A percentile compares a stretch with the other conserved stretches of the same genome.
Conservation (phyloP, 176 grass and related monocot genomes). For the Triticum urartu region DNA sequence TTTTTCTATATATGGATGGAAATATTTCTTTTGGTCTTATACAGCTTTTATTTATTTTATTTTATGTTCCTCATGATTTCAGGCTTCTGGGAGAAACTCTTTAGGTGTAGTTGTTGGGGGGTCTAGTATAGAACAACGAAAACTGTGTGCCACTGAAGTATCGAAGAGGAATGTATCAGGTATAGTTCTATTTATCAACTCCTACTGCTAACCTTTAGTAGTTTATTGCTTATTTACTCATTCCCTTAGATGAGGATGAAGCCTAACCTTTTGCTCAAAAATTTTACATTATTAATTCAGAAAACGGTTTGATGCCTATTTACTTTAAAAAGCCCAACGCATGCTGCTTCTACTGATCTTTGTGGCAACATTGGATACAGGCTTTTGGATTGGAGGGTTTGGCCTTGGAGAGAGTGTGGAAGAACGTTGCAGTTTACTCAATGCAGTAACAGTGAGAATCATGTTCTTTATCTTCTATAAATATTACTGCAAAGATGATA, state of each 20-base stretch:
- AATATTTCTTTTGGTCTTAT: background rate
- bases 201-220: background rate
- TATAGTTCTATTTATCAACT: conserved; percentile 23
- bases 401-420: conserved; percentile 82
- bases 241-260: background rate
- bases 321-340: background rate
- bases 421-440: conserved; percentile 71
- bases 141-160: conserved; percentile 78
- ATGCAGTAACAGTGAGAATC: conserved; percentile 73
- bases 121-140: conserved; percentile 67
- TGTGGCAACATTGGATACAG: conserved; percentile 40
- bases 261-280: conserved; percentile 7
- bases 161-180: conserved; percentile 84
- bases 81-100: conserved; percentile 64
- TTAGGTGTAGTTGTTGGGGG: conserved; percentile 89
- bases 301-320: background rate
- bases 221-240: background rate
- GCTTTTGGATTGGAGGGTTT: conserved; percentile 95
- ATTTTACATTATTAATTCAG: background rate
- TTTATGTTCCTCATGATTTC: conserved; percentile 14
- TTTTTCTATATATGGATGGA: background rate
- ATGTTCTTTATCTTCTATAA: background rate
- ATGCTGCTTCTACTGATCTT: background rate
- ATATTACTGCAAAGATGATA: background rate
- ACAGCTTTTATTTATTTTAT: background rate